Evolutionary conservation across 106 monocot genomes (phyloP), one percentile per base, ranked within the genome.

Genomic region (Dioscorea zingiberensis): DNA sequence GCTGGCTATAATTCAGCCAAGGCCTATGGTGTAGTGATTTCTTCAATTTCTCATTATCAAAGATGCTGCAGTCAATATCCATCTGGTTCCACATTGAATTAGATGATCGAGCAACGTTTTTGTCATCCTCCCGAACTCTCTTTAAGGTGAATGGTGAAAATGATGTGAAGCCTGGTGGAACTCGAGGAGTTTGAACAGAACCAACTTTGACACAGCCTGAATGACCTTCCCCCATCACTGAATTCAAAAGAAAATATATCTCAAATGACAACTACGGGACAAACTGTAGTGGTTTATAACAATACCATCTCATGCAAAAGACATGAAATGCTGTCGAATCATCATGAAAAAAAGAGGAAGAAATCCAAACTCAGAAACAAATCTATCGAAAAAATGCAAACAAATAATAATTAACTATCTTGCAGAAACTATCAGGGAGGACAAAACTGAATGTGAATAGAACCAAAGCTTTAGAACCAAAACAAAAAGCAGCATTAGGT

Each of bases 121-220:
- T 28, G 56, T 7, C 61, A 69, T 66, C 62, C 57, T 74, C 73
- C 18, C 76, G 74, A 7, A 69, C 46, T 51, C 71, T 78, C 21
- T 80, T 60, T 55, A 92, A 80, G 48, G 78, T 66, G 59, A 92
- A 82, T 60, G 83, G 65, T 25, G 47, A 60, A 10, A 74, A 48
- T 16, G 85, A 68, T 11, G 45, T 76, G 71, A 88, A 93, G n/a
- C 93, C 93, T 21, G 93, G 93, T 27, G 93, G 93, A 75, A 88
- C 66, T 63, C 72, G 65, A 59, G 83, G 80, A 44, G 71, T 69
- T 14, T 27, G 62, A 29, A 75, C 73, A 63, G 80, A 38, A 13
- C 73, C 77, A 55, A 75, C 68, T 25, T 65, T 77, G 48, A 78
- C 19, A 21, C 19, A 54, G 72, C 58, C 69, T 26, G 81, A 55